Base-by-base conservation (phyloP, 805 yeast species). In the Kregervanrija pseudodelftensis region DNA sequence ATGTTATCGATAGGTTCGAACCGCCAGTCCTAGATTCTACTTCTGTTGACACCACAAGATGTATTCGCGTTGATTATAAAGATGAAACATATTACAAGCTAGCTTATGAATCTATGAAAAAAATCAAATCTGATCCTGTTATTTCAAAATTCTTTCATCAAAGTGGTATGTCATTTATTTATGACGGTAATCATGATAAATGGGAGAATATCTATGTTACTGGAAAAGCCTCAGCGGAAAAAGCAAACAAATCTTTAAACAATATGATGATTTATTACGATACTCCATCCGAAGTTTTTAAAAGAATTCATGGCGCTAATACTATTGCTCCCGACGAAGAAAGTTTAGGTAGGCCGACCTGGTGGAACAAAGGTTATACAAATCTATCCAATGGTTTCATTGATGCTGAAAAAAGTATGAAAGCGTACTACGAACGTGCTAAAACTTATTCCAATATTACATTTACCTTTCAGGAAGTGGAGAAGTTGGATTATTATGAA, bases 21-120 rank as follows among this genome's bases (percentile, higher is more conserved):
- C 61, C 61, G n/a, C 61, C 61, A 5, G 61, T 56, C 34, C 48
- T 49, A 1, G 61, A 57, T 45, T 43, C 52, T 3, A 54, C 59
- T 5, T 53, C 57, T 34, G 60, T 56, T 30, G 61, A 57, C 35
- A 56, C 60, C 15, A 56, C 58, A 9, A 42, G 61, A 22, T 57
- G 60, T 41, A 39, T 57, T 9, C 39, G 61, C 31, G 51, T 53
- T 11, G 60, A 56, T 30, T 57, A 57, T 41, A 50, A 47, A n/a
- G 52, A 54, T 36, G 48, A 47, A 3, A 36, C 47, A 3, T 57
- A 57, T 40, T 46, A 41, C 34, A 34, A 53, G 15, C 43, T 56
- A n/a, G 61, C 61, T 3, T 38, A 36, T 8, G 55, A 57, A 36
- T 45, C 58, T 5, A 36, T 53, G 50, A 43, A 44, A 11, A 45